Evolutionary conservation across 139 green algal species (phyloP).

Genomic region (Auxenochlorella protothecoides): DNA sequence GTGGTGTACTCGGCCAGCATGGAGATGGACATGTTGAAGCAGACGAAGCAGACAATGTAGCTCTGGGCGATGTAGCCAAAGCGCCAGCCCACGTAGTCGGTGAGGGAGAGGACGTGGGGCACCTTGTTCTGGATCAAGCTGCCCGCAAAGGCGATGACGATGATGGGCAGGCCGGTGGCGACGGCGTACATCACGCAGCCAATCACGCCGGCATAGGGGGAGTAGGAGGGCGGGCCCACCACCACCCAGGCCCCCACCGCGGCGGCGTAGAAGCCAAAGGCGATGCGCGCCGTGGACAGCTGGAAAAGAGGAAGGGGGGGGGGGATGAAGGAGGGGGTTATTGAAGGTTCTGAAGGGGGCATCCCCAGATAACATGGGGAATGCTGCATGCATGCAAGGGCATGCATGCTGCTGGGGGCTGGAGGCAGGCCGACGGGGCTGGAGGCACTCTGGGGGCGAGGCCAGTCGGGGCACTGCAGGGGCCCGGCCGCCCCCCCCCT

Average conservation of each 20-base stretch:
- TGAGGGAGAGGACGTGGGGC: conserved; percentile 49
- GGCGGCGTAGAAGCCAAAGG: conserved; percentile 58
- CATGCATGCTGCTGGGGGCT: too few species aligned
- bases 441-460: neutral
- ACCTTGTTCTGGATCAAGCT: conserved; percentile 27
- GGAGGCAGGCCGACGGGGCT: too few species aligned
- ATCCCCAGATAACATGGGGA: too few species aligned
- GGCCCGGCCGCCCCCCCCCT: neutral
- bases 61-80: conserved; percentile 42
- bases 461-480: neutral
- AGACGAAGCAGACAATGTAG: conserved; percentile 34
- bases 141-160: conserved; percentile 53
- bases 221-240: conserved; percentile 29
- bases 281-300: conserved; percentile 31
- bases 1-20: conserved; percentile 53
- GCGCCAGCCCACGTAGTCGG: conserved; percentile 54
- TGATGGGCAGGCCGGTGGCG: conserved; percentile 50
- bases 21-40: conserved; percentile 69
- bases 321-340: neutral
- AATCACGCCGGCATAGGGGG: conserved; percentile 46
- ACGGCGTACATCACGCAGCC: conserved; percentile 62
- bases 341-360: too few species aligned
- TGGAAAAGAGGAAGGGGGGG: conserved; percentile 2
- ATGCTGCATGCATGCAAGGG: too few species aligned
- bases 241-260: conserved; percentile 69